A percentile compares a stretch with the other conserved stretches of the same genome.
phyloP scores from a whole-genome alignment of 805 yeast species.

The Myxozyma vanderwaltii region DNA sequence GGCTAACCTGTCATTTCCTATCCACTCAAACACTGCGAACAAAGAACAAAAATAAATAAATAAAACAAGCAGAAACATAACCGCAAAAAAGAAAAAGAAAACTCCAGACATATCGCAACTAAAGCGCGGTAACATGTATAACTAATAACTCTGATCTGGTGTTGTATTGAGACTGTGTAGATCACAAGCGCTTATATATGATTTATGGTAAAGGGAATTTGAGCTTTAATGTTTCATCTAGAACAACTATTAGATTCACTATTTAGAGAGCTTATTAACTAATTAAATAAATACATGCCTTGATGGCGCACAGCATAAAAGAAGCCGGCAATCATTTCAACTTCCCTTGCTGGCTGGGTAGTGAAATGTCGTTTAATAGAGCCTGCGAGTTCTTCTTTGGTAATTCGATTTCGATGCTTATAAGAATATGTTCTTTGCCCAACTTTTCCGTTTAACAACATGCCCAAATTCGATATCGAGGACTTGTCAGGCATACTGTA shows the following conservation, averaged over 20 bases:
- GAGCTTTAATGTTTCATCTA: slow-evolving; percentile 10
- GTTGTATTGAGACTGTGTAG: too few species aligned
- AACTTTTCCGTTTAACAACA: slow-evolving; percentile 64
- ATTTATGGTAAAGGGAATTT: slow-evolving; percentile 4
- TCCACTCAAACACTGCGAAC: too few species aligned
- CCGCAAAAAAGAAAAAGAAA: not conserved
- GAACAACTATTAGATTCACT: too few species aligned
- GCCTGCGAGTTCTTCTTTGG: slow-evolving; percentile 61
- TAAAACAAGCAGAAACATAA: not conserved
- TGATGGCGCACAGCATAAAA: slow-evolving; percentile 82
- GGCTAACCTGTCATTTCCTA: too few species aligned
- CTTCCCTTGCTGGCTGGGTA: slow-evolving; percentile 64
- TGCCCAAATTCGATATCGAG: slow-evolving; percentile 68
- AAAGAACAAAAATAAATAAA: not conserved
- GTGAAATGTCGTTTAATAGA: slow-evolving; percentile 70
- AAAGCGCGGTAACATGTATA: not conserved
- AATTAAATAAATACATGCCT: slow-evolving; percentile 42
- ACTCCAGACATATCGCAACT: not conserved
- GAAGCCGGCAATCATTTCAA: slow-evolving; percentile 85
- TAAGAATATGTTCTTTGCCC: slow-evolving; percentile 67
- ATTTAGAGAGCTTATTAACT: too few species aligned
- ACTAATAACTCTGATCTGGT: not conserved
- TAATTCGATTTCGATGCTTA: slow-evolving; percentile 48
- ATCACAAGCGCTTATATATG: too few species aligned
- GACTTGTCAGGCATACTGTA: slow-evolving; percentile 60